phyloP scores from a whole-genome alignment of 768 basidiomycete genomes.

The Botryobasidium botryosum region DNA sequence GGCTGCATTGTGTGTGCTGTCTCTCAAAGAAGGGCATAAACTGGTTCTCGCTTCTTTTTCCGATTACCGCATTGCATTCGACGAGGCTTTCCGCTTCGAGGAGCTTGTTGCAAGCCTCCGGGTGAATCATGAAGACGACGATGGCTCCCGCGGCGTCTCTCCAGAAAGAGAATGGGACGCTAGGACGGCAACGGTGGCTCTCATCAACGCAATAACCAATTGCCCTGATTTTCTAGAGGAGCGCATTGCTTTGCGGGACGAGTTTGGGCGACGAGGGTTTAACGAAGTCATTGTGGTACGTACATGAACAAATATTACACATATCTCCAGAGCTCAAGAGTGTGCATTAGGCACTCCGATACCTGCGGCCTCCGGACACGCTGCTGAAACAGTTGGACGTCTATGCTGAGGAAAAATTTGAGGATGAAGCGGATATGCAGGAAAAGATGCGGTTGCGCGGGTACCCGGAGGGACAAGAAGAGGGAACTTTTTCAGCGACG shows the following conservation, averaged over 20 bases:
- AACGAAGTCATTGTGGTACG: constrained; percentile 73
- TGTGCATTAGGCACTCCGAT: constrained; percentile 44
- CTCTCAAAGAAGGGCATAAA: constrained; percentile 49
- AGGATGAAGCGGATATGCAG: constrained; percentile 74
- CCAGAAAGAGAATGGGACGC: constrained; percentile 44
- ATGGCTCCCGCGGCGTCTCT: not conserved
- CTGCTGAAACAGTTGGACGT: constrained; percentile 67
- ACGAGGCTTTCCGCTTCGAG: constrained; percentile 69
- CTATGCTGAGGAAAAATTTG: constrained; percentile 77
- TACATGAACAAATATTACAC: constrained; percentile 8
- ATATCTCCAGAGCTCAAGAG: not conserved
- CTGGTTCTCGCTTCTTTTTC: constrained; percentile 63
- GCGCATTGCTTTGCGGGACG: constrained; percentile 61
- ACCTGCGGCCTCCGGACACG: constrained; percentile 55
- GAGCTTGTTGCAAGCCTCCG: constrained; percentile 47
- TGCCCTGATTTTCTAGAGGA: constrained; percentile 65
- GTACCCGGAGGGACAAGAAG: constrained; percentile 16
- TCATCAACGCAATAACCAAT: constrained; percentile 66
- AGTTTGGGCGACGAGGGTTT: constrained; percentile 63
- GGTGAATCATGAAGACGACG: constrained; percentile 27
- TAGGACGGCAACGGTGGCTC: constrained; percentile 51
- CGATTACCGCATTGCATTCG: constrained; percentile 53
- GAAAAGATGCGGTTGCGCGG: constrained; percentile 35
- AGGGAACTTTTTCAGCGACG: constrained; percentile 27
- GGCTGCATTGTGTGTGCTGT: constrained; percentile 68